A percentile compares a stretch with the other conserved stretches of the same genome.
These are phyloP conservation scores for Boehmeria nivea DNA, from an alignment of 306 rosid genomes.

Conservation along the genomic window DNA sequence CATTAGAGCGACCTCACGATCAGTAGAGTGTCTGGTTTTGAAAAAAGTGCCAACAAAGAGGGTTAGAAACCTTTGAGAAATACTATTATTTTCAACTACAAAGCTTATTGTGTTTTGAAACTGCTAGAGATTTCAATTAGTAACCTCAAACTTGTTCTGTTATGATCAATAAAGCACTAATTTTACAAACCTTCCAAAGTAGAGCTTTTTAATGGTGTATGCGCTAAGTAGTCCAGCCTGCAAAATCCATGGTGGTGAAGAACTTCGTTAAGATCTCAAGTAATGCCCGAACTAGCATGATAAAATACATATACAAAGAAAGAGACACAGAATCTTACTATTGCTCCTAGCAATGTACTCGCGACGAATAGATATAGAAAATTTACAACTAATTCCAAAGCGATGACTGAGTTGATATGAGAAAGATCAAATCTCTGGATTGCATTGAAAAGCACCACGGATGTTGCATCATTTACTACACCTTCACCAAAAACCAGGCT, in stretches of 20 bases:
- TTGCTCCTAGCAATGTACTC: slow-evolving; percentile 68
- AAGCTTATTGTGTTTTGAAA: no score
- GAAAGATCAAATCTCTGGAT: slow-evolving; percentile 89
- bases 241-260: slow-evolving; percentile 10
- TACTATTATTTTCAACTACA: no score
- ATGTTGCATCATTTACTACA: slow-evolving; percentile 95
- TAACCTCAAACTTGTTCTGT: no score
- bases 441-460: slow-evolving; percentile 90
- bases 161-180: background rate
- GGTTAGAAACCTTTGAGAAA: background rate
- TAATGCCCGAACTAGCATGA: background rate
- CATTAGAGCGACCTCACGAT: slow-evolving; percentile 96
- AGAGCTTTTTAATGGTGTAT: slow-evolving; percentile 65
- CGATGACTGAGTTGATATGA: slow-evolving; percentile 61
- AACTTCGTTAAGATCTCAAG: background rate
- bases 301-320: background rate
- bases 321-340: slow-evolving; percentile 58
- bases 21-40: slow-evolving; percentile 72
- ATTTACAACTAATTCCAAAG: slow-evolving; percentile 54
- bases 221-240: slow-evolving; percentile 92
- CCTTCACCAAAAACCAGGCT: slow-evolving; percentile 96
- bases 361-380: slow-evolving; percentile 61
- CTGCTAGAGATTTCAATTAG: background rate
- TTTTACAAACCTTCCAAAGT: slow-evolving; percentile 73
- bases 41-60: background rate